Percentiles rank a stretch among this genome's conserved stretches.
phyloP scores from a whole-genome alignment of 2,329 filamentous ascomycete species.

The Aspergillus sp. region DNA sequence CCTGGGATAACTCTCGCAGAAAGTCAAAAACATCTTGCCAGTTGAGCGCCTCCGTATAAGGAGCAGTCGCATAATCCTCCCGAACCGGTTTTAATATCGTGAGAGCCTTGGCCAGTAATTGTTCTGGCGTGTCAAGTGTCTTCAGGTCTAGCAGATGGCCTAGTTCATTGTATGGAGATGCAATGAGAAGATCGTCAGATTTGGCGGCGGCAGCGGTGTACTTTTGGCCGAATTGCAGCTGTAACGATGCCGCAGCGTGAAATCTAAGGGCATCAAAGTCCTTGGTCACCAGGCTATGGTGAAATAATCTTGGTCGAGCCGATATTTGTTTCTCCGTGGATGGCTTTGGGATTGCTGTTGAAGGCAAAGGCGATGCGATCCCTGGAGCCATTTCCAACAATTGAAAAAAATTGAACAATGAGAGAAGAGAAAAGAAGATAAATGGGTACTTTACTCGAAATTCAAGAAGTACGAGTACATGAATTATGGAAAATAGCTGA shows the following conservation, averaged over 20 bases:
- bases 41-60: conserved; percentile 73
- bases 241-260: conserved; percentile 28
- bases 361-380: background rate
- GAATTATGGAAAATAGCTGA: background rate
- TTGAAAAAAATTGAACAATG: background rate
- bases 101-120: conserved; percentile 68
- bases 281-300: conserved; percentile 27
- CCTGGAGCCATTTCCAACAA: background rate
- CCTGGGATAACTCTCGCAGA: conserved; percentile 49
- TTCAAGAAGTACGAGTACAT: background rate
- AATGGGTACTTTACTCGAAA: background rate
- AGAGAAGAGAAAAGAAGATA: too few species aligned
- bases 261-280: conserved; percentile 31
- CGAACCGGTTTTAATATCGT: conserved; percentile 58
- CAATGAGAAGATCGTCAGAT: conserved; percentile 46
- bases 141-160: conserved; percentile 70
- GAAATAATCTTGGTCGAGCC: conserved; percentile 11
- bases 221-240: conserved; percentile 16
- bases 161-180: conserved; percentile 70
- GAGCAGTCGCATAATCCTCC: conserved; percentile 69
- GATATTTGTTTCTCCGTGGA: too few species aligned
- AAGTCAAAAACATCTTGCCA: conserved; percentile 61
- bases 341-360: too few species aligned
- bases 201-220: conserved; percentile 1
- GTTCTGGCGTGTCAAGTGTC: conserved; percentile 60